These are phyloP conservation scores for Beauveria sp. DNA, from an alignment of 2,329 filamentous ascomycete species.

Conservation along the genomic window DNA sequence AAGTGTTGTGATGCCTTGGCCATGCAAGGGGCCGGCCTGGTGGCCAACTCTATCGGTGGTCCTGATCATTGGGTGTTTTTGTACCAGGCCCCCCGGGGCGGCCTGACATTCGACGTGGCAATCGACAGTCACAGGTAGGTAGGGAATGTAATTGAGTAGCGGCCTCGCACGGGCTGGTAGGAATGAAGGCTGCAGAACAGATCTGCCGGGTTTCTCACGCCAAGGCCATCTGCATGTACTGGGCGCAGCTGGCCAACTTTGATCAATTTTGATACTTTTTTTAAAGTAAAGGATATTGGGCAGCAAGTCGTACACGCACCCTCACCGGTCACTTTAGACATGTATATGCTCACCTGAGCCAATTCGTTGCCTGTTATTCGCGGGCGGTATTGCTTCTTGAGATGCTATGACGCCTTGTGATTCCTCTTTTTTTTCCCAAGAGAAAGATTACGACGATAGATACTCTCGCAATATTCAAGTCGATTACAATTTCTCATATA, in stretches of 20 bases:
- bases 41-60: constrained; percentile 1
- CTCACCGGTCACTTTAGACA: not conserved
- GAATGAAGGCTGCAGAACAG: not conserved
- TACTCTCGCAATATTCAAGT: no score
- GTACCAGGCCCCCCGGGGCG: not conserved
- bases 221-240: not conserved
- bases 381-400: not conserved
- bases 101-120: constrained; percentile 9
- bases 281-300: not conserved
- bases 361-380: not conserved
- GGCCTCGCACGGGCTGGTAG: not conserved
- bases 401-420: not conserved
- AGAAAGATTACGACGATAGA: no score
- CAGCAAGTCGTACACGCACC: not conserved
- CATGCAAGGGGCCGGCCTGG: constrained; percentile 10
- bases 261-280: not conserved
- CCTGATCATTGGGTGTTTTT: not conserved
- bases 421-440: not conserved
- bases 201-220: not conserved
- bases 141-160: not conserved
- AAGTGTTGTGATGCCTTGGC: constrained; percentile 1
- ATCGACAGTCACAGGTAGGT: not conserved
- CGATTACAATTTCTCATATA: not conserved
- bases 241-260: not conserved
- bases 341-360: constrained; percentile 5